Base-by-base conservation (phyloP, 768 basidiomycete genomes). In the Porphyrellus cyaneotinctus region DNA sequence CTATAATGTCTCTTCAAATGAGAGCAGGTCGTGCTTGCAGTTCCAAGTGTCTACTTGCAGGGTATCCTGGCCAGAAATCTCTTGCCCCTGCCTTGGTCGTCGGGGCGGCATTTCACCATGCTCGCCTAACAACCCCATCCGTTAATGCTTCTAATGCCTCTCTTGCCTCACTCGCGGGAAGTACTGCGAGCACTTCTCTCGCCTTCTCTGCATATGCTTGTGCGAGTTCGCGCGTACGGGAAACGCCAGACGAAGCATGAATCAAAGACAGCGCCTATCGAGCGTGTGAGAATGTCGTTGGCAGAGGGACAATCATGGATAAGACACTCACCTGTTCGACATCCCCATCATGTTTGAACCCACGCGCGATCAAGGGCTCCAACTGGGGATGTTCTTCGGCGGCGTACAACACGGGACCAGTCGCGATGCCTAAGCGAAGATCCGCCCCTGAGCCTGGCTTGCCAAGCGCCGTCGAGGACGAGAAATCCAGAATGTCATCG, bases 401-500 rank as follows among this genome's bases (percentile, higher is more conserved):
- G 18, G 95, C 93, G 64, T 87, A 95, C 32, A 97, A 70, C 1
- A 84, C 82, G 0, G 94, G 94, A 3, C 85, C 94, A 1, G 90
- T 91, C 6, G 97, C 90, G 26, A 93, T 77, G 0, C 91, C 91
- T 0, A 93, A 73, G 49, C 85, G 81, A 15, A 93, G 76, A 66
- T 94, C 92, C 2, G 91, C 88, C 17, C 89, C 90, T 17, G 65
- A 50, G 0, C 86, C 84, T 0, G 97, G 97, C 73, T 98, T 98
- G 32, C 95, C 95, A 13, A 98, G 81, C 0, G 86, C 68, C 0
- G 74, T 74, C 12, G 85, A 86, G 1, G 88, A 83, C 44, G 94
- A 88, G 65, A 92, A 98, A 72, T 98, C 97, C 4, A 99, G 75
- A 32, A 94, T 81, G 65, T 99, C 97, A 66, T 99, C 97, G 43